Conservation (phyloP, 2,329 filamentous ascomycete genomes). For the Didymella pinodella region DNA sequence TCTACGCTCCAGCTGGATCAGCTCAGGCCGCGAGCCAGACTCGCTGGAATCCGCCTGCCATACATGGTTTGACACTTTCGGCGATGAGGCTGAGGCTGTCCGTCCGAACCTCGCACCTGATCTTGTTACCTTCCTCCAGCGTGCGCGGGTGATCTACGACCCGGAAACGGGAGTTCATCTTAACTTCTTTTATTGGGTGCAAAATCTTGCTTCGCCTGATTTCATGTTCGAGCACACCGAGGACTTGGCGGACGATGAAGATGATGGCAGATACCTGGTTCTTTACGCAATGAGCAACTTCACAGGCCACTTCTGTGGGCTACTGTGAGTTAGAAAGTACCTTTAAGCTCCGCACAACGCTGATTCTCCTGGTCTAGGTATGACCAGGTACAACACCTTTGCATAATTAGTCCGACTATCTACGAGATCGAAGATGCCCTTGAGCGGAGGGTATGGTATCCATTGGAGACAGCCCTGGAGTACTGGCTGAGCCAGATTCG, state of each 20-base stretch:
- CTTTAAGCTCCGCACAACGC: not conserved
- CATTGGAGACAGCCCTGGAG: not conserved
- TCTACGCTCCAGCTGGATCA: not conserved
- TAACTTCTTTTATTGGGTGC: not conserved
- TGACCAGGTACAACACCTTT: not conserved
- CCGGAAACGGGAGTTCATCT: not conserved
- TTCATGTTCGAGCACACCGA: not conserved
- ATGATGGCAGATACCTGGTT: constrained; percentile 1
- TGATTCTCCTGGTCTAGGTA: not conserved
- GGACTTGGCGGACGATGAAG: constrained; percentile 2
- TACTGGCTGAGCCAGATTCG: constrained; percentile 1
- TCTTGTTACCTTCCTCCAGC: not conserved
- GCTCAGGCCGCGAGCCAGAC: not conserved
- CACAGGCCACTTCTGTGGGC: not conserved
- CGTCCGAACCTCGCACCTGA: not conserved
- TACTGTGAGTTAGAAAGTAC: constrained; percentile 1
- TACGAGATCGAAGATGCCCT: not conserved
- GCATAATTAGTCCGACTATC: not conserved
- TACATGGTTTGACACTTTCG: not conserved
- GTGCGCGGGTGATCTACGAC: not conserved
- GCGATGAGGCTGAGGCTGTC: not conserved
- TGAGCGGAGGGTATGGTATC: not conserved
- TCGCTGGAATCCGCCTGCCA: not conserved
- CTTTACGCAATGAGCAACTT: not conserved
- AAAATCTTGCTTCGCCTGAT: not conserved